Percentiles rank a stretch among this genome's conserved stretches.
Conservation (phyloP, 2,329 filamentous ascomycete species). For the Colletotrichum caudatum region DNA sequence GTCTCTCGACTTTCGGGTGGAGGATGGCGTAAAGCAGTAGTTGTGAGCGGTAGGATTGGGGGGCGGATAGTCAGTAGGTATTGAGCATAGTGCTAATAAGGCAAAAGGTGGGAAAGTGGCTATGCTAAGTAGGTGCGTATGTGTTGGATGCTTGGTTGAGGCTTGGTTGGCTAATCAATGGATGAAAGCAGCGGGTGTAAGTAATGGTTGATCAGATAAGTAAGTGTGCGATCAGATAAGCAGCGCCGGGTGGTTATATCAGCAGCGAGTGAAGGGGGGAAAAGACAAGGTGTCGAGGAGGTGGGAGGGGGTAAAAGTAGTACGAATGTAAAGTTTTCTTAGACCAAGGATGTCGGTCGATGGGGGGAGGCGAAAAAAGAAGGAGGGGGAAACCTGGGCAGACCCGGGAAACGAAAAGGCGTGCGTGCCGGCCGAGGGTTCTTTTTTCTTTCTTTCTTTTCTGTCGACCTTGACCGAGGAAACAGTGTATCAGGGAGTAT, state of each 20-base stretch:
- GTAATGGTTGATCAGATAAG: slow-evolving; percentile 40
- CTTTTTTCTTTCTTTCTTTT: background rate
- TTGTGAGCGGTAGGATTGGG: slow-evolving; percentile 26
- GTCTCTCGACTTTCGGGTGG: slow-evolving; percentile 11
- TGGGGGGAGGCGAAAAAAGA: slow-evolving; percentile 1
- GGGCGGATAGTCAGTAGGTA: slow-evolving; percentile 36
- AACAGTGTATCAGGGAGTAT: background rate
- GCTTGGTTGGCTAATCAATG: slow-evolving; percentile 12
- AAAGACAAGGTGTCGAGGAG: background rate
- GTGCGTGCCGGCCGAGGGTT: background rate
- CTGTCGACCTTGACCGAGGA: slow-evolving; percentile 18
- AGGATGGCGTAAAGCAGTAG: slow-evolving; percentile 30
- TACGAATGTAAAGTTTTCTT: slow-evolving; percentile 17
- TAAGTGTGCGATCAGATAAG: slow-evolving; percentile 40
- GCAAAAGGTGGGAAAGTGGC: background rate
- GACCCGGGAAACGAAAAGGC: slow-evolving; percentile 13
- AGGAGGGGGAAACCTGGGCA: slow-evolving; percentile 1
- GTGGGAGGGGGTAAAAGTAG: slow-evolving; percentile 5
- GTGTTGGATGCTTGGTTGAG: background rate
- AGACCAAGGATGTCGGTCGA: slow-evolving; percentile 21
- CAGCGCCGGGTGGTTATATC: slow-evolving; percentile 16
- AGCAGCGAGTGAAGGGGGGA: slow-evolving; percentile 9
- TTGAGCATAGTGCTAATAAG: slow-evolving; percentile 24
- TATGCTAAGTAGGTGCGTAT: slow-evolving; percentile 2
- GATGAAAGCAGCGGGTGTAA: slow-evolving; percentile 21